phyloP scores from a whole-genome alignment of 768 basidiomycete genomes.

The Trametes cingulata region DNA sequence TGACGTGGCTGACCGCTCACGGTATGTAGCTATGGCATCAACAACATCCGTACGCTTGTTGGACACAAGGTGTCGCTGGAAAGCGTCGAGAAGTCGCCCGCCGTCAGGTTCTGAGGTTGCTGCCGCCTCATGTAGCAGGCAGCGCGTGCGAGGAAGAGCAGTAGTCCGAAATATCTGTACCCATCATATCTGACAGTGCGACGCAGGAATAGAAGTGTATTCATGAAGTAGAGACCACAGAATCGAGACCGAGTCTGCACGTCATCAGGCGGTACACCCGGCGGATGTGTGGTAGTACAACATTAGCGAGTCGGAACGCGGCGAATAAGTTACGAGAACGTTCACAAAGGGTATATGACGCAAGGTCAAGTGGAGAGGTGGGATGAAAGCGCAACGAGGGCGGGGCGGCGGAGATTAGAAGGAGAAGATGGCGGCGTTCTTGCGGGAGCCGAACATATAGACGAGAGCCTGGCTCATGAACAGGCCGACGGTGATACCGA shows the following conservation, averaged over 20 bases:
- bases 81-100: slow-evolving; percentile 82
- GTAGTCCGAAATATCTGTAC: slow-evolving; percentile 2
- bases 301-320: neutral
- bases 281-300: neutral
- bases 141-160: neutral
- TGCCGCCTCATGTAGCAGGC: neutral
- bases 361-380: neutral
- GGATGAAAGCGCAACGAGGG: neutral
- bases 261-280: neutral
- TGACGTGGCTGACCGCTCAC: neutral
- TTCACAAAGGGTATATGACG: neutral
- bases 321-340: neutral
- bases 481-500: slow-evolving; percentile 86
- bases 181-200: neutral
- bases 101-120: slow-evolving; percentile 75
- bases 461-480: slow-evolving; percentile 88
- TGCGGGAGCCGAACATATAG: slow-evolving; percentile 82
- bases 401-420: slow-evolving; percentile 46
- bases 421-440: slow-evolving; percentile 84
- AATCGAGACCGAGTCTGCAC: neutral
- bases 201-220: slow-evolving; percentile 10
- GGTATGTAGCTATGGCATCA: slow-evolving; percentile 82
- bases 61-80: slow-evolving; percentile 97
- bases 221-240: neutral
- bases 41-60: slow-evolving; percentile 93